Conservation (phyloP, 2,329 filamentous ascomycete genomes). For the Fusarium gaditjirri region DNA sequence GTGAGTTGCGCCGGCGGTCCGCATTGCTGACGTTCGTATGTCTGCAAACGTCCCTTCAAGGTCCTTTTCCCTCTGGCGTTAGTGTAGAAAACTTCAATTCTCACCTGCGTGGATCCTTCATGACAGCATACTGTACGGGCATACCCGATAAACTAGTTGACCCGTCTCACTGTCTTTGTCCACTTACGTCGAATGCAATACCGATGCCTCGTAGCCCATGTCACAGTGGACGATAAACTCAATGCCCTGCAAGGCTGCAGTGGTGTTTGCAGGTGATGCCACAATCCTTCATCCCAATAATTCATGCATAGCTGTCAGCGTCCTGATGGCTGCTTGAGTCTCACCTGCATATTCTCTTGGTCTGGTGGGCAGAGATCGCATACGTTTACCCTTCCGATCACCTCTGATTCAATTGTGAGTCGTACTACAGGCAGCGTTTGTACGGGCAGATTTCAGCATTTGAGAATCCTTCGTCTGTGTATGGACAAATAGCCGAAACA, state of each 20-base stretch:
- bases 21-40: conserved; percentile 16
- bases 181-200: conserved; percentile 21
- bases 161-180: neutral
- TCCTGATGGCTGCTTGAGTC: conserved; percentile 2
- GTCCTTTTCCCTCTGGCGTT: neutral
- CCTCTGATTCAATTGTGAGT: conserved; percentile 7
- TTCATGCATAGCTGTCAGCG: conserved; percentile 19
- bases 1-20: conserved; percentile 4
- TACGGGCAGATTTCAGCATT: conserved; percentile 9
- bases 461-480: conserved; percentile 31
- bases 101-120: conserved; percentile 8
- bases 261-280: conserved; percentile 12
- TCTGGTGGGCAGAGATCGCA: conserved; percentile 4
- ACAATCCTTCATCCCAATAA: conserved; percentile 4
- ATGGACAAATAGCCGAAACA: conserved; percentile 39
- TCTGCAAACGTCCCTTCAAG: conserved; percentile 4
- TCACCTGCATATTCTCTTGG: conserved; percentile 12
- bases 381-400: neutral
- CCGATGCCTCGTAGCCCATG: conserved; percentile 2
- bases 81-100: neutral
- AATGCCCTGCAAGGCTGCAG: conserved; percentile 24
- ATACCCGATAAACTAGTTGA: conserved; percentile 15
- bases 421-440: conserved; percentile 13
- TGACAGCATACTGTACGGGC: conserved; percentile 21
- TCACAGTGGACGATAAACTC: conserved; percentile 7